Conservation (phyloP, 495 filamentous ascomycete genomes). For the Aspergillus egyptiacus region DNA sequence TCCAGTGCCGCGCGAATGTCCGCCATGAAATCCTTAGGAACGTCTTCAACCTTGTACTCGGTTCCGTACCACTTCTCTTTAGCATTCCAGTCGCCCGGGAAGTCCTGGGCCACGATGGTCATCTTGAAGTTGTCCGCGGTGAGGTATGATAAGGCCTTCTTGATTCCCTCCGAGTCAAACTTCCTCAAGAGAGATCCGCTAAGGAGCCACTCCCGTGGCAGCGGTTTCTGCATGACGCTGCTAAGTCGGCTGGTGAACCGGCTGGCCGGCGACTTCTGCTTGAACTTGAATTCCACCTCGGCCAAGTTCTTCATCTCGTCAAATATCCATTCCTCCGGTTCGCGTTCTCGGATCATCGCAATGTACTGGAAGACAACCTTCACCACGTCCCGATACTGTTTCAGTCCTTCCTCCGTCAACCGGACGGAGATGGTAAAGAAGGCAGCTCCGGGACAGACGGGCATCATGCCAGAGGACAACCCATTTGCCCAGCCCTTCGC, state of each 20-base stretch:
- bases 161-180: conserved; percentile 72
- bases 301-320: conserved; percentile 83
- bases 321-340: conserved; percentile 88
- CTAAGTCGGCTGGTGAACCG: conserved; percentile 80
- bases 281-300: conserved; percentile 91
- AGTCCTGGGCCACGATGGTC: conserved; percentile 71
- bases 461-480: conserved; percentile 69
- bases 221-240: conserved; percentile 80
- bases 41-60: conserved; percentile 79
- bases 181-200: conserved; percentile 69
- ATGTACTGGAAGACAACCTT: conserved; percentile 94
- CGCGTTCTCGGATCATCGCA: conserved; percentile 70
- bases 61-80: conserved; percentile 99
- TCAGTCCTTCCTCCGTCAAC: conserved; percentile 79
- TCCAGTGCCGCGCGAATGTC: conserved; percentile 60
- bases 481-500: conserved; percentile 92
- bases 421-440: conserved; percentile 76
- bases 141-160: conserved; percentile 66
- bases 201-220: conserved; percentile 79
- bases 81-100: conserved; percentile 76
- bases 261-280: conserved; percentile 83
- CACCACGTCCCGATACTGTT: conserved; percentile 78
- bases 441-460: conserved; percentile 75
- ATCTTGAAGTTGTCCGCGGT: conserved; percentile 86
- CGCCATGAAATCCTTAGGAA: conserved; percentile 67